phyloP scores from a whole-genome alignment of 352 stramenopile genomes.

The Ochromonadaceae sp. region DNA sequence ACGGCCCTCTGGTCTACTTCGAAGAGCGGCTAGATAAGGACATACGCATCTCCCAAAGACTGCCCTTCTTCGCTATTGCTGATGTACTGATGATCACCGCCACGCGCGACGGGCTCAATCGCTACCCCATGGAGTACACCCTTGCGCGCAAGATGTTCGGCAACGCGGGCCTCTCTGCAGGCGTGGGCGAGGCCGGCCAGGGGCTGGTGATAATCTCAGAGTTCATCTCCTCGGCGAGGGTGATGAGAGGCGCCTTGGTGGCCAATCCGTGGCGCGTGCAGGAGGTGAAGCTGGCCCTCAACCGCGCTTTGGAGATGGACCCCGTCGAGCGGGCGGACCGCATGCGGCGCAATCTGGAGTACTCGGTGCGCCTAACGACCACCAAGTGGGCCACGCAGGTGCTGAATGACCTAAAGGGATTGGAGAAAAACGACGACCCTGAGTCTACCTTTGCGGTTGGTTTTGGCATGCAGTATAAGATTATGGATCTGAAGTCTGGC shows the following conservation, averaged over 20 bases:
- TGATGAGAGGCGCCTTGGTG: conserved; percentile 84
- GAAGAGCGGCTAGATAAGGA: conserved; percentile 16
- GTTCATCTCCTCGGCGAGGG: conserved; percentile 87
- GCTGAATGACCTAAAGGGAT: conserved; percentile 91
- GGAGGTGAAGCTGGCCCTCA: conserved; percentile 35
- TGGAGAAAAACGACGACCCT: conserved; percentile 74
- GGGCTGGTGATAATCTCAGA: conserved; percentile 89
- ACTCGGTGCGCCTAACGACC: conserved; percentile 82
- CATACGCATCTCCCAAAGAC: conserved; percentile 43
- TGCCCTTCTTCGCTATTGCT: conserved; percentile 49
- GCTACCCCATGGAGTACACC: conserved; percentile 64
- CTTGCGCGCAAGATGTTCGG: conserved; percentile 44
- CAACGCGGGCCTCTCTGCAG: conserved; percentile 18
- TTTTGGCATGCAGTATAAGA: conserved; percentile 82
- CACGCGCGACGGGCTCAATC: conserved; percentile 54
- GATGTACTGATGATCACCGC: conserved; percentile 47
- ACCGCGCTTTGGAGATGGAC: conserved; percentile 44
- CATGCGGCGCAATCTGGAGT: conserved; percentile 38
- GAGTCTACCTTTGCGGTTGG: conserved; percentile 75
- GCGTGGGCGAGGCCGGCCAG: conserved; percentile 22
- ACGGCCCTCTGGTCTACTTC: conserved; percentile 24
- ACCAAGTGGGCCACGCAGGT: conserved; percentile 75
- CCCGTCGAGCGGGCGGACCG: conserved; percentile 39
- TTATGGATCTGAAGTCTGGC: conserved; percentile 86
- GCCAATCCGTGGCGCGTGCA: conserved; percentile 95